phyloP scores from a whole-genome alignment of 495 filamentous ascomycete genomes.

The Recurvomyces mirabilis region DNA sequence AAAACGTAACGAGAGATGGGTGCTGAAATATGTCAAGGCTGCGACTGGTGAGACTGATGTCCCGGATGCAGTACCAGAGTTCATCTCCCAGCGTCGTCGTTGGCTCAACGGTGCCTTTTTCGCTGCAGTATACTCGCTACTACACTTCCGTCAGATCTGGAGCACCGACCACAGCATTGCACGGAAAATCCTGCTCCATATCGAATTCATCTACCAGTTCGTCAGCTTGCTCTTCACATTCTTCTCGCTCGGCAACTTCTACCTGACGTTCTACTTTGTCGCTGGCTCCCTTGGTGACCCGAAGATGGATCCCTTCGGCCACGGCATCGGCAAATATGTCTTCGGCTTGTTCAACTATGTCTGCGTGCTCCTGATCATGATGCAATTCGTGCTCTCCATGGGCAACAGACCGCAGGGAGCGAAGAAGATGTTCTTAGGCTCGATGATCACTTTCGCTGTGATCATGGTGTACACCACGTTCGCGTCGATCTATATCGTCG shows the following conservation, averaged over 20 bases:
- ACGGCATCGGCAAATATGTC: constrained; percentile 70
- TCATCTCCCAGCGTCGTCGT: constrained; percentile 86
- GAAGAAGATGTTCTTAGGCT: constrained; percentile 76
- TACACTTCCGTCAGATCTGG: constrained; percentile 93
- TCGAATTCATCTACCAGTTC: constrained; percentile 95
- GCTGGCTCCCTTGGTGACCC: constrained; percentile 82
- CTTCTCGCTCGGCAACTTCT: constrained; percentile 97
- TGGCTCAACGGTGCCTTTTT: constrained; percentile 99
- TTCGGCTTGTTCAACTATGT: constrained; percentile 78
- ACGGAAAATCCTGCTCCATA: constrained; percentile 83
- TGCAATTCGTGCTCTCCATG: constrained; percentile 96
- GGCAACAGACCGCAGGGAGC: constrained; percentile 96
- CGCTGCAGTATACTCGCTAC: constrained; percentile 91
- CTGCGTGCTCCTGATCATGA: constrained; percentile 75
- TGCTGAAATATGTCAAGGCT: constrained; percentile 91
- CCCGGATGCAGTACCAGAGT: constrained; percentile 78
- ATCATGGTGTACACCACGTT: constrained; percentile 98
- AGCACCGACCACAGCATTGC: constrained; percentile 78
- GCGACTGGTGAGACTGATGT: constrained; percentile 97
- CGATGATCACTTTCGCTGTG: constrained; percentile 75
- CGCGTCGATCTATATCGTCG: constrained; percentile 72
- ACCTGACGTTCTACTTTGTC: constrained; percentile 97
- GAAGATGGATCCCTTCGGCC: constrained; percentile 77
- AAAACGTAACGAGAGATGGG: constrained; percentile 89
- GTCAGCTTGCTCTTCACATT: constrained; percentile 87